Percentiles rank a stretch among this genome's conserved stretches.
These are phyloP conservation scores for Termitomyces sp. DNA, from an alignment of 768 basidiomycete species.

Conservation along the genomic window DNA sequence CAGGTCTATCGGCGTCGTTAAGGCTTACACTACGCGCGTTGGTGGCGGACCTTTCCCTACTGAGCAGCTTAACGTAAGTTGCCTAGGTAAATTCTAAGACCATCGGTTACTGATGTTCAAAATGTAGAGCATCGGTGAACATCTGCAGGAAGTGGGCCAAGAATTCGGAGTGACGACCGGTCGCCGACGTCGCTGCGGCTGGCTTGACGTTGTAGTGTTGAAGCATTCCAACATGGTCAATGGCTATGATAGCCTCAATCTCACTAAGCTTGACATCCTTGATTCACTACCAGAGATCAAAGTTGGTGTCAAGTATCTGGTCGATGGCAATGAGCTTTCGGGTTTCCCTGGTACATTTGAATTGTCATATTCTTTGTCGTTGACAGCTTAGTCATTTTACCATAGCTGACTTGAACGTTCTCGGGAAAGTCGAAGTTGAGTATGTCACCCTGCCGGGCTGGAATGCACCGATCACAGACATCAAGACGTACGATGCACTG, in stretches of 20 bases:
- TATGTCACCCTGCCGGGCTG: conserved; percentile 92
- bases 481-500: conserved; percentile 62
- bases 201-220: conserved; percentile 96
- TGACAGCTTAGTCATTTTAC: not conserved
- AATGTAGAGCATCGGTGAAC: conserved; percentile 67
- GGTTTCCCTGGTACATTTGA: conserved; percentile 78
- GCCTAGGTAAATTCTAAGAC: not conserved
- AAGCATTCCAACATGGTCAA: conserved; percentile 91
- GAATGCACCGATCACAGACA: conserved; percentile 68
- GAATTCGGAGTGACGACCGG: conserved; percentile 95
- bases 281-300: conserved; percentile 84
- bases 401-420: conserved; percentile 77
- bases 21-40: conserved; percentile 97
- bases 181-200: conserved; percentile 87
- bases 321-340: conserved; percentile 70
- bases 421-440: conserved; percentile 74
- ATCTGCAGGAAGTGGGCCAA: conserved; percentile 88
- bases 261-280: conserved; percentile 94
- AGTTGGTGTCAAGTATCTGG: conserved; percentile 73
- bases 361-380: not conserved
- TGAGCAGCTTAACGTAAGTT: conserved; percentile 81
- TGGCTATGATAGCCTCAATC: conserved; percentile 88
- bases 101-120: not conserved
- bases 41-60: conserved; percentile 99
- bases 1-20: conserved; percentile 88